Evolutionary conservation across 768 basidiomycete species (phyloP), one percentile per base, ranked within the genome.

Genomic region (Lactifluus pinguis): DNA sequence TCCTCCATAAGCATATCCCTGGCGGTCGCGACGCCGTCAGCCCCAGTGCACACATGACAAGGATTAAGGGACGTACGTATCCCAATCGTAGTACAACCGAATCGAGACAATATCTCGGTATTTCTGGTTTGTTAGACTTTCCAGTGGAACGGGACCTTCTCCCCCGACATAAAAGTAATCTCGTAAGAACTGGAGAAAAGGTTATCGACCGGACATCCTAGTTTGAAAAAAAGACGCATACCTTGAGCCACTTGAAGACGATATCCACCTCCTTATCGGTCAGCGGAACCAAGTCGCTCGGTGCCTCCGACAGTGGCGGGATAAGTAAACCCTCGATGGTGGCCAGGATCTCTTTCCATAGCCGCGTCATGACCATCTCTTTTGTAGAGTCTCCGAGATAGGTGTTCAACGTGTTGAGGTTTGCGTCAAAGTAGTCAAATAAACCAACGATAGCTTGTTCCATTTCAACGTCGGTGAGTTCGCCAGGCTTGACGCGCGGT

Each of bases 161-260:
- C 95, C 95, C 14, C 85, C 87, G 3, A 91, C 93, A 70, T 97
- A 85, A 78, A 98, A 98, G 76, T 93, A 99, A 70, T 97, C 92
- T 59, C 87, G 79, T 70, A 99, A 69, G 78, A 98, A 98, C 92
- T 95, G 62, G 3, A 64, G 34, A 49, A 19, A 17, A 49, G 61
- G 39, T 59, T 34, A 59, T 53, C 4, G 6, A 45, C 8, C 17
- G 6, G 21, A 13, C 30, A 7, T 25, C 34, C 17, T 5, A 42
- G 30, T 47, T 9, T 14, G n/a, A 6, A 6, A 6, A 7, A 15
- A 41, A 63, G 32, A 4, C n/a, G 67, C 73, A 17, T 59, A 90
- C 94, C 84, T 94, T 95, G 56, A 98, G 72, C 92, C 97, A 98
- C 71, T 94, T 95, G 77, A 98, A 92, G n/a, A 95, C 95, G 61